Conservation (phyloP, 257 asterid genomes). For the Nicotiana benthamiana region DNA sequence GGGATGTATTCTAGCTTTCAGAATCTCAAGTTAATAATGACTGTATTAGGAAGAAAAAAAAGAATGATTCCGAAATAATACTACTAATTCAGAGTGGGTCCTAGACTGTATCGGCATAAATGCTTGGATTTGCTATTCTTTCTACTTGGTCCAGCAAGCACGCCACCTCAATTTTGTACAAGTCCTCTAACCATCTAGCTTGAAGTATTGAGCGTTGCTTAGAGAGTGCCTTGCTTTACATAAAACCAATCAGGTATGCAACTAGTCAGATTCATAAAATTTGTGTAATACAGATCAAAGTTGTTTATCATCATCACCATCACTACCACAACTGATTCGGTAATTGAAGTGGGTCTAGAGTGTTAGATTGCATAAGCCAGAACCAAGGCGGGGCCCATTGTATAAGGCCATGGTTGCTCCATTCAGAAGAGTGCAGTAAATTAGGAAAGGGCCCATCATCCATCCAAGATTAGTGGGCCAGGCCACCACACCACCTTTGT, state of each 20-base stretch:
- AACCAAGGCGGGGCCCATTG: constrained; percentile 88
- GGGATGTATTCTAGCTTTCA: background rate
- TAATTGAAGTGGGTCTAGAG: background rate
- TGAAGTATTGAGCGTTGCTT: background rate
- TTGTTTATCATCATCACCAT: background rate
- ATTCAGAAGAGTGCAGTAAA: constrained; percentile 71
- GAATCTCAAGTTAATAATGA: background rate
- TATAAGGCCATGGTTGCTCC: constrained; percentile 92
- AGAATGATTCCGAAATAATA: background rate
- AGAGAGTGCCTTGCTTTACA: background rate
- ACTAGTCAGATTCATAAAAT: background rate
- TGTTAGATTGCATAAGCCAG: constrained; percentile 37
- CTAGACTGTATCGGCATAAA: background rate
- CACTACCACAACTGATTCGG: background rate
- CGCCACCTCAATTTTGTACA: background rate
- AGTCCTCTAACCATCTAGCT: background rate
- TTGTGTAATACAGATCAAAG: background rate
- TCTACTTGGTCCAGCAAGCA: background rate
- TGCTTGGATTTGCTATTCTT: background rate
- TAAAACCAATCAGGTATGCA: background rate
- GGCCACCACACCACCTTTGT: constrained; percentile 68
- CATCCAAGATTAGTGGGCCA: constrained; percentile 99
- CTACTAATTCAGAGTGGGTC: background rate
- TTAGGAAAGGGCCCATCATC: constrained; percentile 99
- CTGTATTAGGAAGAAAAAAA: background rate